These are phyloP conservation scores for Murraya koenigii DNA, from an alignment of 345 rosid genomes.

Conservation along the genomic window DNA sequence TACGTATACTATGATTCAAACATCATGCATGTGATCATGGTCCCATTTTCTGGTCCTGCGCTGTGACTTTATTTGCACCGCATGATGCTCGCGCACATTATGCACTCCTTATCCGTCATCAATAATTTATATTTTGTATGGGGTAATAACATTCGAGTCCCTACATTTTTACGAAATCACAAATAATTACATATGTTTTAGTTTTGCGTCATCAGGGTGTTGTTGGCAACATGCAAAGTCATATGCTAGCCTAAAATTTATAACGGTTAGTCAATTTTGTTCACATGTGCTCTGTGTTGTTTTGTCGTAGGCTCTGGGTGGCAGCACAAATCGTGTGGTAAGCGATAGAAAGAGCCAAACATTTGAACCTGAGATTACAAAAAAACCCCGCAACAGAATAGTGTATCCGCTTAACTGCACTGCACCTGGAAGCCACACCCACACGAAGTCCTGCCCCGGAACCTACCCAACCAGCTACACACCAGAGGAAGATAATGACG, in stretches of 20 bases:
- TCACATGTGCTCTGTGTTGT: not conserved
- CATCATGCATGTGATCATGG: not conserved
- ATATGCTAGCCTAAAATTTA: no score
- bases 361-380: not conserved
- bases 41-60: not conserved
- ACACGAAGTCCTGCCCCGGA: slow-evolving; percentile 37
- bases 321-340: slow-evolving; percentile 7
- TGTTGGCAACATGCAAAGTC: no score
- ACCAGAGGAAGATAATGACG: slow-evolving; percentile 17
- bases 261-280: no score
- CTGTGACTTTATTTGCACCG: not conserved
- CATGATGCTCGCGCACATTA: no score
- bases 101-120: no score
- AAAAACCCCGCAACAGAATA: slow-evolving; percentile 20
- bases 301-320: slow-evolving; percentile 20
- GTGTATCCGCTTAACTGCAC: slow-evolving; percentile 51
- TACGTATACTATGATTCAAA: not conserved
- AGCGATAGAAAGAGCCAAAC: not conserved
- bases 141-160: no score
- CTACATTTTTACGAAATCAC: no score
- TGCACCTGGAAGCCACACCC: slow-evolving; percentile 23
- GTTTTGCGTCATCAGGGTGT: no score
- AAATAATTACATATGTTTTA: no score
- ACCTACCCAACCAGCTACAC: slow-evolving; percentile 28
- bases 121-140: no score